phyloP scores from a whole-genome alignment of 805 yeast species.

The Saccharomycopsis fodiens region DNA sequence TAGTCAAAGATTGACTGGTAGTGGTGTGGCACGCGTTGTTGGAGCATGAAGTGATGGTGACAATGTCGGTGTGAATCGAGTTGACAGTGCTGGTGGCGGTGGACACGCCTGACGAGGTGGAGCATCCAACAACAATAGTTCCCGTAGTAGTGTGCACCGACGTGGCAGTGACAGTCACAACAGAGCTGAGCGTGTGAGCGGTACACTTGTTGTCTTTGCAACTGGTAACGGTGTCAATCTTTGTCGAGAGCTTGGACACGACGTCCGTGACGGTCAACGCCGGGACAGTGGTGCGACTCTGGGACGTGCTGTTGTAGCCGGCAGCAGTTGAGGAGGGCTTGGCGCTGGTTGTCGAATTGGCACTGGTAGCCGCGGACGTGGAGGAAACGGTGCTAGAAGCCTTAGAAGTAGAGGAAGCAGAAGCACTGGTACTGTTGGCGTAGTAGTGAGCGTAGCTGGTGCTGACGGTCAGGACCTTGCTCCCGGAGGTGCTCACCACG shows the following conservation, averaged over 20 bases:
- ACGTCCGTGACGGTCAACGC: slow-evolving; percentile 2
- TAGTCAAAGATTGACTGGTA: background rate
- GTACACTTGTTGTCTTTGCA: slow-evolving; percentile 21
- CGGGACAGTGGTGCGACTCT: background rate
- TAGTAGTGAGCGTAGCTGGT: slow-evolving; percentile 12
- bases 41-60: slow-evolving; percentile 22
- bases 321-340: too few relatives aligned
- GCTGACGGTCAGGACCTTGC: slow-evolving; percentile 17
- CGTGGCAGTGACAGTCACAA: slow-evolving; percentile 22
- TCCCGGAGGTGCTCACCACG: slow-evolving; percentile 8
- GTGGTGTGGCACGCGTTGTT: slow-evolving; percentile 7
- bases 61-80: slow-evolving; percentile 8
- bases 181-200: slow-evolving; percentile 19
- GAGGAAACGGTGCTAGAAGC: too few relatives aligned
- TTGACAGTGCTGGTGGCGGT: slow-evolving; percentile 17
- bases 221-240: slow-evolving; percentile 21
- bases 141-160: background rate
- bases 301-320: slow-evolving; percentile 12
- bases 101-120: slow-evolving; percentile 4
- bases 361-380: too few relatives aligned
- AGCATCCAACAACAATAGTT: background rate
- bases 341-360: too few relatives aligned
- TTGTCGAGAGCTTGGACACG: slow-evolving; percentile 1
- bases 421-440: slow-evolving; percentile 9
- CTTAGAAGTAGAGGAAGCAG: slow-evolving; percentile 7